Evolutionary conservation across 2,329 filamentous ascomycete species (phyloP).

Genomic region (Neurospora crassa): DNA sequence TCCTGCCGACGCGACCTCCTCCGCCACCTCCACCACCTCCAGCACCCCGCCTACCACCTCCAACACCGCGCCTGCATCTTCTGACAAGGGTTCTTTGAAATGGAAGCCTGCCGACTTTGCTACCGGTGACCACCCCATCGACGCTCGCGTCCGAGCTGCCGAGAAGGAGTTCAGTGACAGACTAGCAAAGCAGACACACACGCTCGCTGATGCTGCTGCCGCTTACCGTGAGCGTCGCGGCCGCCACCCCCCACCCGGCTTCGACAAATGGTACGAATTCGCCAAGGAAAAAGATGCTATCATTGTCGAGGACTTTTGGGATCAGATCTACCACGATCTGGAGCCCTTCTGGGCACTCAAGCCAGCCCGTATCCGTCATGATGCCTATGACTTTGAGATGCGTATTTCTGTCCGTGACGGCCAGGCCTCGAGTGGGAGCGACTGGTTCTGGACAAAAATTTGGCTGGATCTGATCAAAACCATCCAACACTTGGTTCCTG

Average conservation of each 20-base stretch:
- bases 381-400: slow-evolving; percentile 49
- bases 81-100: neutral
- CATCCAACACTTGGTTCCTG: slow-evolving; percentile 47
- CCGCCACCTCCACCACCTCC: neutral
- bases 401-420: slow-evolving; percentile 47
- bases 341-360: slow-evolving; percentile 48
- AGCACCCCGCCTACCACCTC: neutral
- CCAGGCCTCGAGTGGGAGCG: slow-evolving; percentile 39
- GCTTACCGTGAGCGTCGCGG: slow-evolving; percentile 47
- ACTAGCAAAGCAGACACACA: slow-evolving; percentile 35
- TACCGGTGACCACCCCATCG: slow-evolving; percentile 37
- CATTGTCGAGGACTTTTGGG: slow-evolving; percentile 54
- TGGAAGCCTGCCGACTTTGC: neutral
- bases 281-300: slow-evolving; percentile 42
- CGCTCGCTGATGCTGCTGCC: slow-evolving; percentile 40
- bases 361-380: slow-evolving; percentile 33
- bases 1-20: neutral
- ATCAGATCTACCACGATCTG: slow-evolving; percentile 54
- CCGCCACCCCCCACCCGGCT: slow-evolving; percentile 54
- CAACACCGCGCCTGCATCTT: neutral
- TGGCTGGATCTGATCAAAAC: slow-evolving; percentile 45
- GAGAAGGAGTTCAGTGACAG: slow-evolving; percentile 31
- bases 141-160: slow-evolving; percentile 37
- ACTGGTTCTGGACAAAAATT: slow-evolving; percentile 50
- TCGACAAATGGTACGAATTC: slow-evolving; percentile 49